Evolutionary conservation across 2,329 filamentous ascomycete genomes (phyloP).

Genomic region (Verticillium tricorpus): DNA sequence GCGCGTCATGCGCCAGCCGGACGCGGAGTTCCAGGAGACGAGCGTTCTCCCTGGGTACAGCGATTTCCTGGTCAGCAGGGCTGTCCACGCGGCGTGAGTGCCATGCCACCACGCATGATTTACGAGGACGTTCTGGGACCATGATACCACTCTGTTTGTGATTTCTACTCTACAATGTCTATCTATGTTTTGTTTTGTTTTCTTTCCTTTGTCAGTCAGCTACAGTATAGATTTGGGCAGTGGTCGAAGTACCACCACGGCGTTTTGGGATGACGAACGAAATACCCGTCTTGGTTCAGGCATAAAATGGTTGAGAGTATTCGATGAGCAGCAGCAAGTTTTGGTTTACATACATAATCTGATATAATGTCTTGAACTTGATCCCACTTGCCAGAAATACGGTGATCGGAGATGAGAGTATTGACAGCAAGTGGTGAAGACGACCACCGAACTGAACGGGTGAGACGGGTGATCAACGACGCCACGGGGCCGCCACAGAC

Average conservation of each 20-base stretch:
- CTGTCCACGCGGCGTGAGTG: background rate
- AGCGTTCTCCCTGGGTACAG: conserved; percentile 35
- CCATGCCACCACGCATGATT: background rate
- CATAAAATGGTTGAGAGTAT: background rate
- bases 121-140: background rate
- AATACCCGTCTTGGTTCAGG: background rate
- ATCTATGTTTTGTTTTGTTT: background rate
- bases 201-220: background rate
- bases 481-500: background rate
- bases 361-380: background rate
- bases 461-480: background rate
- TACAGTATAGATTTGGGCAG: background rate
- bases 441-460: background rate
- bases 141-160: background rate
- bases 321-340: background rate
- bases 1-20: conserved; percentile 30
- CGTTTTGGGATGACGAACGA: background rate
- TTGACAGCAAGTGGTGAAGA: background rate
- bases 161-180: background rate
- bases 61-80: conserved; percentile 14
- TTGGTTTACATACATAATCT: background rate
- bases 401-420: background rate
- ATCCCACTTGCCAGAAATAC: background rate
- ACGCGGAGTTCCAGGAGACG: conserved; percentile 23
- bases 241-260: background rate